These are phyloP conservation scores for Phaseolus coccineus DNA, from an alignment of 331 rosid species.

Conservation along the genomic window DNA sequence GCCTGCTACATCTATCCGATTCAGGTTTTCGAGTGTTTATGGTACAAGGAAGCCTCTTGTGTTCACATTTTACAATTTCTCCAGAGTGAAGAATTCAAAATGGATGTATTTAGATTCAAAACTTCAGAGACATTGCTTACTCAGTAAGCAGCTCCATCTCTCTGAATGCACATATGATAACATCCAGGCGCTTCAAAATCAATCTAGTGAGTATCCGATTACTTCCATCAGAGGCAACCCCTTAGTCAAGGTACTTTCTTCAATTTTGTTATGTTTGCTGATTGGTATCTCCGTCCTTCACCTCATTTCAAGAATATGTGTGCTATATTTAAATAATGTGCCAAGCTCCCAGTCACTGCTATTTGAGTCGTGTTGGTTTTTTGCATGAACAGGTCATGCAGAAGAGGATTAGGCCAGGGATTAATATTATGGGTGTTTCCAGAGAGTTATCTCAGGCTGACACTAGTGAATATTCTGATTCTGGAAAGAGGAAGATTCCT, in stretches of 20 bases:
- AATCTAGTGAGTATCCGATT: conserved; percentile 48
- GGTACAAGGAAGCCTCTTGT: conserved; percentile 62
- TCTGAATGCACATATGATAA: conserved; percentile 80
- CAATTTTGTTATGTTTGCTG: neutral
- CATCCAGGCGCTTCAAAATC: conserved; percentile 67
- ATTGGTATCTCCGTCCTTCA: neutral
- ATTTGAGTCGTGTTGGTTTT: conserved; percentile 4
- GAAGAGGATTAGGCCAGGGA: conserved; percentile 57
- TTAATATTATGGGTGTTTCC: conserved; percentile 55
- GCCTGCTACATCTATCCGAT: conserved; percentile 77
- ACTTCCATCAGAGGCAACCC: conserved; percentile 41
- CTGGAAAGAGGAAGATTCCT: conserved; percentile 58
- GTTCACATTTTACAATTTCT: conserved; percentile 65
- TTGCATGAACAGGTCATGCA: conserved; percentile 50
- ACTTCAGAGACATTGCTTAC: conserved; percentile 62
- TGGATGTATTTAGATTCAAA: conserved; percentile 69
- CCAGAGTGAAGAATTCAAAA: conserved; percentile 58
- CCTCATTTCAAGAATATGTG: neutral
- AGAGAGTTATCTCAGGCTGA: conserved; percentile 52
- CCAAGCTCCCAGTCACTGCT: neutral
- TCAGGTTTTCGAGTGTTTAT: conserved; percentile 61
- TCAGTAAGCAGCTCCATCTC: conserved; percentile 67
- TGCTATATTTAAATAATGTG: neutral
- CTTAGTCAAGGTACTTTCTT: conserved; percentile 59
- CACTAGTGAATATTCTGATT: conserved; percentile 44